Base-by-base conservation (phyloP, 1,284 basidiomycete genomes). In the Mycosarcoma mackinlayi region DNA sequence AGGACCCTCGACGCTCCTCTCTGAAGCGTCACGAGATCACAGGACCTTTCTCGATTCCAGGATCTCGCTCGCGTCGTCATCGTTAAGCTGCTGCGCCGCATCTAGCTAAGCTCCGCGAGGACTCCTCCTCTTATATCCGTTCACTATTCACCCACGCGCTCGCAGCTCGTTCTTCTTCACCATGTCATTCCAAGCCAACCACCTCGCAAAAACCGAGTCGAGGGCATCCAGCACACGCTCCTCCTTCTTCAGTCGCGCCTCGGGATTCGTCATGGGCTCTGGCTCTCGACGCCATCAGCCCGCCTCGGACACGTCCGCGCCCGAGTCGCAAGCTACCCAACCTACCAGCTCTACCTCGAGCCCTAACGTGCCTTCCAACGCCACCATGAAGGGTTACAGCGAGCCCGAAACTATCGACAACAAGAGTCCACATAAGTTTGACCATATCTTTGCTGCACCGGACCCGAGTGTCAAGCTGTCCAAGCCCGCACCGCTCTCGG, bases 361-460 rank as follows among this genome's bases (percentile, higher is more conserved):
- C 39, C 42, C 50, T 19, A 30, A 31, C 10, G 23, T 37, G 37
- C 24, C 49, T 27, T 31, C 34, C 48, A 45, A 35, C 31, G 16
- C 23, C 21, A 11, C 35, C 25, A 41, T 28, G 40, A n/a, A 6
- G 44, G 31, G 13, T 24, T 31, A 27, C 18, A 40, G 18, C 34
- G 16, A 49, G 16, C 3, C 53, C n/a, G 39, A 44, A 18, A 16
- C 47, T 47, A 28, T 13, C 50, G 31, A 44, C 24, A 18, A 40
- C 7, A 13, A 25, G 16, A 54, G 55, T 23, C 42, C 61, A 18
- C 60, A 49, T n/a, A 51, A 67, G 27, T 78, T 76, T 37, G 44
- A 60, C 18, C 60, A 74, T 28, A 58, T 78, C 63, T 78, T 78
- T 42, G 49, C 68, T 23, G 47, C 51, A 16, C 76, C 76, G 6